Evolutionary conservation across 73 alveolate genomes (phyloP).

Genomic region (Diophrys appendiculata): DNA sequence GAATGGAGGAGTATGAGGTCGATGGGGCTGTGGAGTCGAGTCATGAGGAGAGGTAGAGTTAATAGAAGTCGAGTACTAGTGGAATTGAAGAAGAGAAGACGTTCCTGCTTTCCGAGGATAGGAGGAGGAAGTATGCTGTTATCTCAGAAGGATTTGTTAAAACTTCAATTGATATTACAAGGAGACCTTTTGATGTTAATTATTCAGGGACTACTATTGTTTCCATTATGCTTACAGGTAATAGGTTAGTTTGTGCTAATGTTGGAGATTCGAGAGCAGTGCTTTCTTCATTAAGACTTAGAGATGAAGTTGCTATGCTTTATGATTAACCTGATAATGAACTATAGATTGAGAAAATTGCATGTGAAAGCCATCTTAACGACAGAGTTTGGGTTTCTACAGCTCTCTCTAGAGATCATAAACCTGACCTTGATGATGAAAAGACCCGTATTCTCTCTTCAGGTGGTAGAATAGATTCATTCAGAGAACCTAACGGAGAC

Average conservation of each 20-base stretch:
- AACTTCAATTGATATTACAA: neutral
- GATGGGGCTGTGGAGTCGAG: neutral
- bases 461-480: conserved; percentile 49
- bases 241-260: conserved; percentile 52
- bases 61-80: too few relatives aligned
- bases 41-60: too few relatives aligned
- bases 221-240: conserved; percentile 49
- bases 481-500: conserved; percentile 14
- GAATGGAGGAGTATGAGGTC: neutral
- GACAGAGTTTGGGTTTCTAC: conserved; percentile 17
- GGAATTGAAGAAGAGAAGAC: neutral
- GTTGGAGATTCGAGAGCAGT: conserved; percentile 70
- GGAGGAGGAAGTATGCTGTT: conserved; percentile 37
- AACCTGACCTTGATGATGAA: conserved; percentile 60
- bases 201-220: conserved; percentile 61
- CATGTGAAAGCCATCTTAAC: conserved; percentile 3
- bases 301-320: neutral
- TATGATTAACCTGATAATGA: neutral
- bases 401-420: conserved; percentile 51
- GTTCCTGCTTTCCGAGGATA: conserved; percentile 14
- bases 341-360: neutral
- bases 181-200: conserved; percentile 31
- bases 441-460: conserved; percentile 29
- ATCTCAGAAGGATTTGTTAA: conserved; percentile 23
- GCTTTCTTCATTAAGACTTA: conserved; percentile 17